Conservation (phyloP, 2,329 filamentous ascomycete genomes). For the Coniella lustricola region DNA sequence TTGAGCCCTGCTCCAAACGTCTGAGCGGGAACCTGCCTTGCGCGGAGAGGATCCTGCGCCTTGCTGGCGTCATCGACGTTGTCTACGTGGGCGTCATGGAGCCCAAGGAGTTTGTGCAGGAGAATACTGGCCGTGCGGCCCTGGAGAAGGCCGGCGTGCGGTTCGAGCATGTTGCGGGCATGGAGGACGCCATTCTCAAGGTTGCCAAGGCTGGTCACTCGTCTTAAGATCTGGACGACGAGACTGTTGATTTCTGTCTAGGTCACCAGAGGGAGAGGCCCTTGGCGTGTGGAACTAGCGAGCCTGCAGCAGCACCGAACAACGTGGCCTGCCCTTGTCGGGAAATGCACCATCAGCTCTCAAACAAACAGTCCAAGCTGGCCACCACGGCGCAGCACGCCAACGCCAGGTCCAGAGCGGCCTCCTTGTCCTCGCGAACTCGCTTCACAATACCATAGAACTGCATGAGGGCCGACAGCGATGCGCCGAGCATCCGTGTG, state of each 20-base stretch:
- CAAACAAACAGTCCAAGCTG: neutral
- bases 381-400: neutral
- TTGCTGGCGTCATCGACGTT: constrained; percentile 56
- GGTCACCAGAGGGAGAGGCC: too few relatives aligned
- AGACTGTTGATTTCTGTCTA: too few relatives aligned
- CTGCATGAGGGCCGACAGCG: constrained; percentile 14
- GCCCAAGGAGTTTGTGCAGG: constrained; percentile 80
- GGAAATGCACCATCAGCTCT: neutral
- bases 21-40: constrained; percentile 71
- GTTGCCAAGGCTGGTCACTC: constrained; percentile 79
- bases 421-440: constrained; percentile 2
- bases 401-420: constrained; percentile 7
- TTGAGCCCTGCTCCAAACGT: constrained; percentile 75
- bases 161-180: constrained; percentile 64
- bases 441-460: constrained; percentile 17
- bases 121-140: constrained; percentile 67
- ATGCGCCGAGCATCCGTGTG: constrained; percentile 5
- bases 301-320: too few relatives aligned
- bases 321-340: too few relatives aligned
- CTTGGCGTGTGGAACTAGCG: too few relatives aligned
- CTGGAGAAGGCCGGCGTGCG: constrained; percentile 66
- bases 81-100: constrained; percentile 87
- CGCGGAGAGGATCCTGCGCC: constrained; percentile 67
- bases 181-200: constrained; percentile 73
- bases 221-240: too few relatives aligned